Evolutionary conservation across 352 stramenopile genomes (phyloP), one percentile per base, ranked within the genome.

Genomic region (Phytophthora pistaciae): DNA sequence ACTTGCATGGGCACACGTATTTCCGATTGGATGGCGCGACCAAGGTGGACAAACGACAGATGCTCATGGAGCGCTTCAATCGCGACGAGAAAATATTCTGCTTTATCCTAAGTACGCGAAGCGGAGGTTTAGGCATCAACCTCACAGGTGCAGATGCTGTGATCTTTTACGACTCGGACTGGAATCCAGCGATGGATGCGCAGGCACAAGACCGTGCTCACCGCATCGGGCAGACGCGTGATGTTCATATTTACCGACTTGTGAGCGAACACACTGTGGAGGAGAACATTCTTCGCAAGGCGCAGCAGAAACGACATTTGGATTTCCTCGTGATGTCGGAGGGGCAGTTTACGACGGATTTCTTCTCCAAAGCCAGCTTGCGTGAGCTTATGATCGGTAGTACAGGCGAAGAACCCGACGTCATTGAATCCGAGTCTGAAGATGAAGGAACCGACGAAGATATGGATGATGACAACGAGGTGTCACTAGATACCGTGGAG

Each of bases 271-370:
- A 98, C 72, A 99, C 98, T 1, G 98, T 99, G 38, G 98, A 99
- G 79, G 98, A 99, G 77, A 99, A 99, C 79, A 99, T 99, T 67
- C 73, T 99, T n/a, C 88, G 92, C n/a, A 99, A 99, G 75, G 97
- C 94, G 0, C 89, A 96, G 63, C 97, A 99, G 74, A 99, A 99
- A 82, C 88, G 95, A 1, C 97, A 99, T 63, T 83, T 99, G 31
- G 97, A 99, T 77, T 97, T 97, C 38, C 74, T 99, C 5, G 96
- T 95, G 16, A 93, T 98, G 83, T 81, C 77, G 33, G 78, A 91
- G 54, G 79, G 84, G 7, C 83, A 96, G 54, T 90, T 91, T 66
- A 90, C 83, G 18, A 92, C 81, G 14, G 91, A 97, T 42, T 95
- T 97, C 60, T 93, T 97, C 67, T 93, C 84, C 2, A 90, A 90